These are phyloP conservation scores for Zostera marina DNA, from an alignment of 116 monocot genomes.

Conservation along the genomic window DNA sequence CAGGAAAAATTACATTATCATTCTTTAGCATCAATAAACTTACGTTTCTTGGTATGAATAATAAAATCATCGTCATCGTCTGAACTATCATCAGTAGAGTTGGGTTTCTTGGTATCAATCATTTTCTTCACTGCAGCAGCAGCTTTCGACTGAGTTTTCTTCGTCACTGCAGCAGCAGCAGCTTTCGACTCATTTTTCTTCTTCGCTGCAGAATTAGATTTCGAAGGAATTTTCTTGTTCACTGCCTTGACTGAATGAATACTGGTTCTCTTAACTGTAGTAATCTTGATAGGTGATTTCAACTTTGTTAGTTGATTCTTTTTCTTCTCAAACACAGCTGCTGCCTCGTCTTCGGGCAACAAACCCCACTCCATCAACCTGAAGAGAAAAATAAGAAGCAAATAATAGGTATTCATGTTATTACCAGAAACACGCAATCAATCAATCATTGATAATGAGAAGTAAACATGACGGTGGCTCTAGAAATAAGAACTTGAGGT, in stretches of 20 bases:
- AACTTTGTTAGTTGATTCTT: constrained; percentile 3
- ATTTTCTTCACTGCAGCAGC: neutral
- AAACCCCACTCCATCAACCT: constrained; percentile 14
- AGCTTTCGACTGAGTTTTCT: neutral
- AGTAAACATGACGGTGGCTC: too few relatives aligned
- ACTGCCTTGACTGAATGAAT: constrained; percentile 1
- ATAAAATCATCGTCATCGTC: too few relatives aligned
- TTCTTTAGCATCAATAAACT: too few relatives aligned
- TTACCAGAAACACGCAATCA: too few relatives aligned
- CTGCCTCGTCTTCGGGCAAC: constrained; percentile 5
- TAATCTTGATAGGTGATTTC: constrained; percentile 4
- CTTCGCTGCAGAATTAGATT: neutral
- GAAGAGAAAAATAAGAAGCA: neutral
- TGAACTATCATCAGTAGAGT: too few relatives aligned
- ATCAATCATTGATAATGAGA: too few relatives aligned
- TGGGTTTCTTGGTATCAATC: too few relatives aligned
- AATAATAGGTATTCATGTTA: too few relatives aligned
- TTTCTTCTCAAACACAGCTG: constrained; percentile 7
- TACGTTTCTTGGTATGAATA: too few relatives aligned
- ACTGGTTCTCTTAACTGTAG: neutral
- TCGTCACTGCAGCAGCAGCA: constrained; percentile 5
- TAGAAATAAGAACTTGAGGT: too few relatives aligned
- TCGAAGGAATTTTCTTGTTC: neutral
- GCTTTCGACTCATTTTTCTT: constrained; percentile 2
- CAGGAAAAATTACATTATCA: too few relatives aligned